Base-by-base conservation (phyloP, 495 filamentous ascomycete species). In the Baudoinia panamericana region DNA sequence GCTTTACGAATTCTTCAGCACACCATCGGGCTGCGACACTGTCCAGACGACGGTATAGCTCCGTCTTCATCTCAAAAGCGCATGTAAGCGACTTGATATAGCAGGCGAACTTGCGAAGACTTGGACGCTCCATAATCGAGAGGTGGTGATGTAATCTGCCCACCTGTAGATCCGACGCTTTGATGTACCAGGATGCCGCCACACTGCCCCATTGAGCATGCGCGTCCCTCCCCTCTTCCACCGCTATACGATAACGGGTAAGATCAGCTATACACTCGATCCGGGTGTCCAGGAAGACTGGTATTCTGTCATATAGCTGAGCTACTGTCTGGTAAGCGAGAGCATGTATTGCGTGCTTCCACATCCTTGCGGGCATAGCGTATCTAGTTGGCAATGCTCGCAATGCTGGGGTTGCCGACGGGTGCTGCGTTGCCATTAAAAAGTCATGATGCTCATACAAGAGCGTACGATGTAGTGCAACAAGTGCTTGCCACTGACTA, bases 241-340 rank as follows among this genome's bases (percentile, higher is more conserved):
- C 76, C 1, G 80, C 81, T 80, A 88, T 86, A 0, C 75, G 64
- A 38, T 80, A 82, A 21, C 76, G 59, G 0, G 72, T 78, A 2
- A 90, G 58, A 56, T 90, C 83, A 0, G 83, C 84, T 0, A 94
- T 64, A 50, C 83, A 93, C 47, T 94, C 85, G 19, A 93, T 80
- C 85, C 86, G 93, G 0, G 80, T 92, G 31, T 86, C 80, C 45
- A 80, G 70, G 51, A 87, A 92, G 0, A 68, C 61, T 2, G 77
- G 70, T 0, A 86, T 78, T 0, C 77, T 85, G 52, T 87, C 82
- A 38, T 79, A 69, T 0, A 88, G 62, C 4, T 88, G 56, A 0
- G 80, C 77, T 68, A 88, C 78, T 71, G 82, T 82, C 12, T 77
- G 76, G 50, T 88, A 88, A 0, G 84, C 80, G 18, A 84, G 56